Percentiles rank a stretch among this genome's conserved stretches.
These are phyloP conservation scores for Chrysanthemum lavandulifolium DNA, from an alignment of 129 eudicot species.

Conservation along the genomic window DNA sequence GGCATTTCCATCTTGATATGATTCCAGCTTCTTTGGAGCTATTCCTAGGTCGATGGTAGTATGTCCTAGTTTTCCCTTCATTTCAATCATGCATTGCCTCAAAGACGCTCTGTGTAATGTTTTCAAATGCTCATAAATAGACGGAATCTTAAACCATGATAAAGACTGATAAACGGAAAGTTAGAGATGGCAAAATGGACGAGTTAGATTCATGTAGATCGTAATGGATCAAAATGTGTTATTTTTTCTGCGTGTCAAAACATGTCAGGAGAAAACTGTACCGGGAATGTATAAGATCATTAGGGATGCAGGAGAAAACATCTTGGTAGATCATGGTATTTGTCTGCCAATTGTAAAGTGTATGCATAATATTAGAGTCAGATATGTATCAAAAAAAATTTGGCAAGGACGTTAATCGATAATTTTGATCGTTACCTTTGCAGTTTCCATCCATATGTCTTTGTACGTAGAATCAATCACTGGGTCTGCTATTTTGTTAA, in stretches of 20 bases:
- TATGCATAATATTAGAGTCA: conserved; percentile 9
- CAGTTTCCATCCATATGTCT: conserved; percentile 96
- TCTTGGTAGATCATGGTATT: conserved; percentile 98
- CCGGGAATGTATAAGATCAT: conserved; percentile 93
- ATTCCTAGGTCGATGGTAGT: conserved; percentile 89
- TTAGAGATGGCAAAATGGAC: too few species aligned
- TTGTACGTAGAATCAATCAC: conserved; percentile 90
- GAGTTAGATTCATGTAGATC: too few species aligned
- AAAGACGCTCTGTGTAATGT: conserved; percentile 56
- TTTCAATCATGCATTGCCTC: conserved; percentile 68
- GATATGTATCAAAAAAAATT: too few species aligned
- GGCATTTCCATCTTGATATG: conserved; percentile 59
- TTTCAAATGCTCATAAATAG: neutral
- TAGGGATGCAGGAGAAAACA: conserved; percentile 91
- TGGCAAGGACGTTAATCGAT: too few species aligned
- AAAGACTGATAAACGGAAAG: neutral
- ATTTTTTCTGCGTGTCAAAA: too few species aligned
- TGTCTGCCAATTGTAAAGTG: conserved; percentile 51
- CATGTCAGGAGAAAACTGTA: conserved; percentile 19
- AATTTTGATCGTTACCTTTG: conserved; percentile 52
- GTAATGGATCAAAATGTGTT: too few species aligned
- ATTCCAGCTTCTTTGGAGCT: conserved; percentile 79
- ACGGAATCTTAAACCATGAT: neutral
- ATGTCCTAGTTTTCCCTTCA: conserved; percentile 77
- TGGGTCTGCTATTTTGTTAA: conserved; percentile 68